These are phyloP conservation scores for Dissophora ornata DNA, from an alignment of 192 early-diverging fungal species.

Conservation along the genomic window DNA sequence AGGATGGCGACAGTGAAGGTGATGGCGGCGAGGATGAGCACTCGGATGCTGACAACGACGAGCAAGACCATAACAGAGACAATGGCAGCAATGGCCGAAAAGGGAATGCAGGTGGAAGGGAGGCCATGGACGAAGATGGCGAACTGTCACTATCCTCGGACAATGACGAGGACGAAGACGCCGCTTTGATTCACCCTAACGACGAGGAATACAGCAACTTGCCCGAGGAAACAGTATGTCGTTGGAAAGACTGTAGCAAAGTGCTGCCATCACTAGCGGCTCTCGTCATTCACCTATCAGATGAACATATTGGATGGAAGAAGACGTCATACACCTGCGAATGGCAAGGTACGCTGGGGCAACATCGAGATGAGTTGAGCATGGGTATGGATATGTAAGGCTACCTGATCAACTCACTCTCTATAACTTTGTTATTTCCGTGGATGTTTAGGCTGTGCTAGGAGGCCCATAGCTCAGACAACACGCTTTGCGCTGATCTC, in stretches of 20 bases:
- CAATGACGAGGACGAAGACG: conserved; percentile 27
- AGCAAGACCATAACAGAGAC: neutral
- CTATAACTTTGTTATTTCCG: neutral
- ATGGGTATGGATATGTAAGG: neutral
- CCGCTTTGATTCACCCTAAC: conserved; percentile 2
- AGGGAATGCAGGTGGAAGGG: neutral
- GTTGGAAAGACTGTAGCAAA: conserved; percentile 58
- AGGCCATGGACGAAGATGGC: conserved; percentile 7
- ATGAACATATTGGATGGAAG: conserved; percentile 71
- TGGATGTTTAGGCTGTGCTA: conserved; percentile 52
- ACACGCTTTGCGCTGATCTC: conserved; percentile 69
- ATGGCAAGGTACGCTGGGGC: conserved; percentile 52
- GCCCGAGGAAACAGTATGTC: conserved; percentile 47
- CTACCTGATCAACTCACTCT: too few relatives aligned
- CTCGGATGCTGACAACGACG: neutral
- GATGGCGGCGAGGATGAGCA: conserved; percentile 15
- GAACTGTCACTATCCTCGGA: conserved; percentile 36
- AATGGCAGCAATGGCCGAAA: neutral
- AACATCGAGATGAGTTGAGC: too few relatives aligned
- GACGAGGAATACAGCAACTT: conserved; percentile 44
- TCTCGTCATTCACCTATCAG: conserved; percentile 58
- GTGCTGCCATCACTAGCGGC: conserved; percentile 41
- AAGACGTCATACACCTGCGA: conserved; percentile 65
- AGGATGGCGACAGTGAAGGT: conserved; percentile 3
- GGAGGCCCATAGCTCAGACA: conserved; percentile 60